Base-by-base conservation (phyloP, 345 rosid genomes). In the Lepidium sativum region DNA sequence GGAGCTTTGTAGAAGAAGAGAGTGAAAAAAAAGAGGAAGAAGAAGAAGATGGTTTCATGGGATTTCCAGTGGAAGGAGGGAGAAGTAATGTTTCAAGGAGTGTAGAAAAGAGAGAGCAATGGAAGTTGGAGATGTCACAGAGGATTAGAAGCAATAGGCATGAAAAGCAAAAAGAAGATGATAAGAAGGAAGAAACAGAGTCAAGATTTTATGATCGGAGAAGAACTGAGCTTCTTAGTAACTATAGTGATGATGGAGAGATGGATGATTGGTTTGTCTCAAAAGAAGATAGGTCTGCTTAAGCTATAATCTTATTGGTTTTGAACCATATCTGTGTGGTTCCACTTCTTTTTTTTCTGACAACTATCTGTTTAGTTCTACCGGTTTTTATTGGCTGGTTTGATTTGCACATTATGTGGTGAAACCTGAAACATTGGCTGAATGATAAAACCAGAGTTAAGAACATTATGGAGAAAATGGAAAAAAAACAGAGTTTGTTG, bases 251-350 rank as follows among this genome's bases (percentile, higher is more conserved):
- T 60, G 89, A 85, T 54, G 92, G 82, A 65, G 91, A 84, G 67
- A 79, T 87, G 79, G 78, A 80, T 15, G 86, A 79, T 23, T 92
- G 96, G 95, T 89, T 89, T 76, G 78, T 40, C 52, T 6, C 50
- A 2, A 72, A 44, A 66, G 15, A 65, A 48, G 54, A 58, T 58
- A 13, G 4, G 6, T 18, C 32, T 11, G 18, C 6, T 54, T 54
- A 20, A 54, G 9, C 39, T 52, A 32, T 9, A 9, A 15, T 52
- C 38, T 29, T 4, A 29, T 9, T 14, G 37, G 8, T 29, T 14
- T 4, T 14, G 38, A 14, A 51, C 55, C 20, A 51, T 35, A 18
- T 34, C 23, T 61, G 21, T 45, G 42, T 41, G 15, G 8, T 32
- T 41, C 14, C 38, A 40, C 38, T 37, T 13, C 10, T 44, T 18